Conservation (phyloP, 345 rosid species). For the Arabis alpina region DNA sequence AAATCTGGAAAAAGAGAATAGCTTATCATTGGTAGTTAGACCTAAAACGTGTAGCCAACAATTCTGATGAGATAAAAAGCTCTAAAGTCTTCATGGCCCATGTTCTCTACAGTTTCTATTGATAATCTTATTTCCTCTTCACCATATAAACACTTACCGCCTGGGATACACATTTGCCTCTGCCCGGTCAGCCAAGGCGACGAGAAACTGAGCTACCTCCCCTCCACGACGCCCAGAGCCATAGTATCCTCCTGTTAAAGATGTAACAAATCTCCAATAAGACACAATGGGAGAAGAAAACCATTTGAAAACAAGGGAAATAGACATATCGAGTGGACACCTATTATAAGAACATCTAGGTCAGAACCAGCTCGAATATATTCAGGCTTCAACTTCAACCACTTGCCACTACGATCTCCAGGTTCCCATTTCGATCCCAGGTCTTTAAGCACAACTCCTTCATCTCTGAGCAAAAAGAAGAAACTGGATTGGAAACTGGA, state of each 20-base stretch:
- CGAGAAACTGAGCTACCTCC: slow-evolving; percentile 95
- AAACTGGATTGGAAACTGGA: slow-evolving; percentile 9
- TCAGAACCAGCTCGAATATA: slow-evolving; percentile 86
- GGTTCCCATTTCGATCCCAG: slow-evolving; percentile 98
- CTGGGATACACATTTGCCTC: slow-evolving; percentile 70
- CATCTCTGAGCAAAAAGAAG: slow-evolving; percentile 59
- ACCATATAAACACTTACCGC: slow-evolving; percentile 50
- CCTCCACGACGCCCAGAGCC: slow-evolving; percentile 99
- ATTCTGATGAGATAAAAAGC: neutral
- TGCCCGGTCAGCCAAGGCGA: slow-evolving; percentile 82
- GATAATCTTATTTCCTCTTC: neutral
- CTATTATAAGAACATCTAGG: slow-evolving; percentile 91
- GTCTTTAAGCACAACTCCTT: slow-evolving; percentile 89
- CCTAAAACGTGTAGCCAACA: neutral
- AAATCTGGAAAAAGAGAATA: slow-evolving; percentile 63
- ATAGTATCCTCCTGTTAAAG: slow-evolving; percentile 81
- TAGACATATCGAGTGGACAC: slow-evolving; percentile 46
- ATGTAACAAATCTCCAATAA: slow-evolving; percentile 28
- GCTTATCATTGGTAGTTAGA: slow-evolving; percentile 8
- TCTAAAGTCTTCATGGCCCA: neutral
- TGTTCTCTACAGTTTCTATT: slow-evolving; percentile 2
- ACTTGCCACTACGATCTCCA: slow-evolving; percentile 95
- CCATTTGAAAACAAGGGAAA: slow-evolving; percentile 8
- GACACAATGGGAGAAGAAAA: slow-evolving; percentile 17
- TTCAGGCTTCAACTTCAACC: slow-evolving; percentile 97